Conservation (phyloP, 257 asterid genomes). For the Henckelia pumila region DNA sequence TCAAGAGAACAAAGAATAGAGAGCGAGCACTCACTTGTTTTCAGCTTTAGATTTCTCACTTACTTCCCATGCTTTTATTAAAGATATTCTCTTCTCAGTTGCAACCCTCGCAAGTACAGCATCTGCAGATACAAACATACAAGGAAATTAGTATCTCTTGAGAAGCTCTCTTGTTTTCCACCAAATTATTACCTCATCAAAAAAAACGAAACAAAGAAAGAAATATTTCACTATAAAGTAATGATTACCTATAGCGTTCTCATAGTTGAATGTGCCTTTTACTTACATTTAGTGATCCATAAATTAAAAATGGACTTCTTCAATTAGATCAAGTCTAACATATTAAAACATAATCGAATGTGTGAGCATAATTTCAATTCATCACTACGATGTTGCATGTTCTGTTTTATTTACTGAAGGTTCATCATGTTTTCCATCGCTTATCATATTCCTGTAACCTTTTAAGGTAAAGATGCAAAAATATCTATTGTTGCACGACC, state of each 20-base stretch:
- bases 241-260: constrained; percentile 65
- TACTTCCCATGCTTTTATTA: constrained; percentile 95
- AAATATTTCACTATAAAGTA: background rate
- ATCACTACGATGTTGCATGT: too few relatives aligned
- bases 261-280: too few relatives aligned
- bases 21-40: constrained; percentile 45
- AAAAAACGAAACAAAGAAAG: background rate
- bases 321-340: too few relatives aligned
- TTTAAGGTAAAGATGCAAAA: too few relatives aligned
- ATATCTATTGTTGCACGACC: too few relatives aligned
- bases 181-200: background rate
- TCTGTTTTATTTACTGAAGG: too few relatives aligned
- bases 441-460: too few relatives aligned
- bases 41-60: constrained; percentile 87
- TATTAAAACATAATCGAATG: background rate
- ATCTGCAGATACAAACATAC: constrained; percentile 45
- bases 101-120: constrained; percentile 77
- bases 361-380: background rate
- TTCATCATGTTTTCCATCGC: too few relatives aligned
- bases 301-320: too few relatives aligned
- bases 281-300: too few relatives aligned
- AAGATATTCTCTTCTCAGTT: constrained; percentile 74
- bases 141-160: constrained; percentile 12
- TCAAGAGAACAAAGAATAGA: background rate
- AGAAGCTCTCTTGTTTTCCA: background rate